Conservation (phyloP, 1,139 yeast species). For the Chernovozyma sophiae-reginae region DNA sequence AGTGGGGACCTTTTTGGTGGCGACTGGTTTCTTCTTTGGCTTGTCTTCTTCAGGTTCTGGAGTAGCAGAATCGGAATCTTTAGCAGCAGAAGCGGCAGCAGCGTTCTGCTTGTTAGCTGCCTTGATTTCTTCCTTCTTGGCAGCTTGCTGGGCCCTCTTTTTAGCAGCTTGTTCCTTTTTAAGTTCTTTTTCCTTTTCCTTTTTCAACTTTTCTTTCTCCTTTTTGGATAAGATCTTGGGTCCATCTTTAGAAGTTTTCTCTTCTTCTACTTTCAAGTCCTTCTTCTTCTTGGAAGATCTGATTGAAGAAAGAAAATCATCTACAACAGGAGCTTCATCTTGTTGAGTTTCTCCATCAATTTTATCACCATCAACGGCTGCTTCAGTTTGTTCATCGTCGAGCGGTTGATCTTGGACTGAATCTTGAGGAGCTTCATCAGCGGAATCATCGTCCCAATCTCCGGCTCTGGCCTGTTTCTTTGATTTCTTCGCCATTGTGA, state of each 20-base stretch:
- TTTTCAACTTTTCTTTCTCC: slow-evolving; percentile 96
- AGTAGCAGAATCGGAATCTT: slow-evolving; percentile 23
- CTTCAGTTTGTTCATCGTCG: slow-evolving; percentile 9
- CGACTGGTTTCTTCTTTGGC: slow-evolving; percentile 42
- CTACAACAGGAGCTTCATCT: slow-evolving; percentile 34
- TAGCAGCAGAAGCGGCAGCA: slow-evolving; percentile 38
- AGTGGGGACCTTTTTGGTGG: slow-evolving; percentile 60
- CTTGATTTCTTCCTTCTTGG: slow-evolving; percentile 61
- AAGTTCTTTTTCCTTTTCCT: slow-evolving; percentile 91
- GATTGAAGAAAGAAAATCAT: slow-evolving; percentile 79
- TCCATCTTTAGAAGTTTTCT: slow-evolving; percentile 47
- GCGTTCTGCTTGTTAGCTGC: slow-evolving; percentile 57
- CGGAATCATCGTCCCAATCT: slow-evolving; percentile 49
- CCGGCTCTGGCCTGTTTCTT: slow-evolving; percentile 50
- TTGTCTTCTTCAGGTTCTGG: slow-evolving; percentile 33
- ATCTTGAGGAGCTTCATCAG: slow-evolving; percentile 63
- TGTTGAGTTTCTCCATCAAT: slow-evolving; percentile 25
- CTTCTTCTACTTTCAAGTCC: slow-evolving; percentile 52
- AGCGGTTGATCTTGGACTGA: slow-evolving; percentile 45
- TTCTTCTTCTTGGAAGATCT: slow-evolving; percentile 76
- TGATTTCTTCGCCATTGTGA: slow-evolving; percentile 46
- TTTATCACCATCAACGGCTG: slow-evolving; percentile 10
- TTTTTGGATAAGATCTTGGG: slow-evolving; percentile 86
- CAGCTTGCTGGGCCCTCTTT: slow-evolving; percentile 67
- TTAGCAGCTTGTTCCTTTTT: slow-evolving; percentile 89